Conservation (phyloP, 2,329 filamentous ascomycete species). For the Cladosporium sp. region DNA sequence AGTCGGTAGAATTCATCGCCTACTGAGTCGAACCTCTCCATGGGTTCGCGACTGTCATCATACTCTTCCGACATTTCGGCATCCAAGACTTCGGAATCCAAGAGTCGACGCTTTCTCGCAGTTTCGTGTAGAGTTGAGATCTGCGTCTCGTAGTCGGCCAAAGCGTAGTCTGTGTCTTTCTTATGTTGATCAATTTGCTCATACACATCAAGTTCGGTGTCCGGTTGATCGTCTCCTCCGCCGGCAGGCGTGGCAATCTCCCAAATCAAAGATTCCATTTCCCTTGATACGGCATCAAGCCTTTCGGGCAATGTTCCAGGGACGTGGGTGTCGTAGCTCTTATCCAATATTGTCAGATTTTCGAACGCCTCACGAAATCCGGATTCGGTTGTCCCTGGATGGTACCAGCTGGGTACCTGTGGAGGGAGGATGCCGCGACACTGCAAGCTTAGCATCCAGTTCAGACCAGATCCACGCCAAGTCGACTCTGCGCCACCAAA, state of each 20-base stretch:
- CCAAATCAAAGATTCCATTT: neutral
- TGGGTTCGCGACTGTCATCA: too few relatives aligned
- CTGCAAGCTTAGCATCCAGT: slow-evolving; percentile 33
- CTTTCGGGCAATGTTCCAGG: too few relatives aligned
- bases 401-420: slow-evolving; percentile 11
- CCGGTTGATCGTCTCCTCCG: neutral
- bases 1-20: too few relatives aligned
- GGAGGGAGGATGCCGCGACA: slow-evolving; percentile 31
- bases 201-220: slow-evolving; percentile 3
- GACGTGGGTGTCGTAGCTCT: too few relatives aligned
- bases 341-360: too few relatives aligned
- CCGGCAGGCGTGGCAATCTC: neutral
- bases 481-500: slow-evolving; percentile 19
- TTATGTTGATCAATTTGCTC: neutral
- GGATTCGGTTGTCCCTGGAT: neutral
- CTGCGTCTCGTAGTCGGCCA: too few relatives aligned
- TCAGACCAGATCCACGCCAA: slow-evolving; percentile 24
- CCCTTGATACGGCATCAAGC: too few relatives aligned
- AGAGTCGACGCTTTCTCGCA: too few relatives aligned
- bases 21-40: too few relatives aligned
- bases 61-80: too few relatives aligned
- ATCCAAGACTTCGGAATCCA: too few relatives aligned
- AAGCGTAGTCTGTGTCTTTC: neutral
- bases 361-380: too few relatives aligned
- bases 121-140: neutral